Evolutionary conservation across 139 green algal species (phyloP), one percentile per base, ranked within the genome.

Genomic region (Astrephomene gubernaculifera): DNA sequence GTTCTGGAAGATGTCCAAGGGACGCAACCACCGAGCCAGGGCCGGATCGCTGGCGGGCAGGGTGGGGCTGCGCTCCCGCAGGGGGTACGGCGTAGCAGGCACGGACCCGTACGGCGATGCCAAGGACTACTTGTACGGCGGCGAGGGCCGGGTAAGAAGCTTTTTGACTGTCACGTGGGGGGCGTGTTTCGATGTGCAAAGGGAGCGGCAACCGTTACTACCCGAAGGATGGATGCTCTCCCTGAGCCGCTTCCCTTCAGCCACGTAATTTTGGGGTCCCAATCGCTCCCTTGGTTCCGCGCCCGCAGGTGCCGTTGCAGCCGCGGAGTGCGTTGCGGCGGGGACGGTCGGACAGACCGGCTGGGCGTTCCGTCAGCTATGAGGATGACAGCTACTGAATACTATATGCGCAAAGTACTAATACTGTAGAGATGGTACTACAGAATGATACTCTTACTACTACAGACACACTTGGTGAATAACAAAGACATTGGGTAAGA

Each of bases 1-100:
- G 74, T 82, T 82, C 53, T 82, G 74, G 74, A 54, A 57, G 6
- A 82, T 82, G 74, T 67, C 44, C 31, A 68, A 1, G 12, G 29
- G 1, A 19, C 36, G 73, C 19, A 81, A 17, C n/a, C 52, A 69
- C 24, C 73, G 53, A 5, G n/a, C n/a, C n/a, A 35, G 73, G 21
- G 17, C 73, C 52, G 38, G 14, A 10, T 24, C 53, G 54, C 33
- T 24, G 21, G 68, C 38, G 9, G 22, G 38, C 7, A 38, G 68
- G 38, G 38, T n/a, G n/a, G n/a, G 4, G 25, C 35, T 19, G 10
- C 36, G 52, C 53, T 17, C 21, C 38, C 72, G 72, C 29, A n/a
- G 73, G n/a, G 35, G 25, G 2, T 53, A 57, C 33, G 73, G 73
- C 35, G 53, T 19, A 35, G 72, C 53, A 4, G 73, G 53, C 35